A percentile compares a stretch with the other conserved stretches of the same genome.
Evolutionary conservation across 2,329 filamentous ascomycete species (phyloP).

Genomic region (Pseudogymnoascus sp.): DNA sequence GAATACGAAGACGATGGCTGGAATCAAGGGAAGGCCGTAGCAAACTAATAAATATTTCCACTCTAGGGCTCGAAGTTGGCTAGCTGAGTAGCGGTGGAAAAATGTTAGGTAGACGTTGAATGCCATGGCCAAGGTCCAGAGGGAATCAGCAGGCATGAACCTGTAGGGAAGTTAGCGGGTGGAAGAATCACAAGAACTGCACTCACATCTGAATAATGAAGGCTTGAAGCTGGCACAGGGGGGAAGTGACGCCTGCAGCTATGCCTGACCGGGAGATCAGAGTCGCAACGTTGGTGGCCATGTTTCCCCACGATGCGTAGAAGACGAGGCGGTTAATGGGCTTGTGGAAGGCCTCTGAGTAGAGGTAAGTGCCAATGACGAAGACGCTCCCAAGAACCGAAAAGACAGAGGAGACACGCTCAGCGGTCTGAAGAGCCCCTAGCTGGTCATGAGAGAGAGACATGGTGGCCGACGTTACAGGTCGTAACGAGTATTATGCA

Average conservation of each 20-base stretch:
- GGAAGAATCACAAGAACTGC: neutral
- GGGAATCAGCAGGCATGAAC: constrained; percentile 46
- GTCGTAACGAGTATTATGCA: neutral
- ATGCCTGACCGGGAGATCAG: constrained; percentile 43
- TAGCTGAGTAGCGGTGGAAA: constrained; percentile 43
- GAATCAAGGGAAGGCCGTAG: constrained; percentile 48
- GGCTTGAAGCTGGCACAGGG: constrained; percentile 59
- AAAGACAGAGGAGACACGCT: constrained; percentile 36
- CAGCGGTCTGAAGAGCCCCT: neutral
- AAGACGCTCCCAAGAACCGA: constrained; percentile 45
- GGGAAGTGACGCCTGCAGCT: constrained; percentile 13
- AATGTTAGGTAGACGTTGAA: constrained; percentile 54
- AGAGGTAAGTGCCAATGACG: constrained; percentile 43
- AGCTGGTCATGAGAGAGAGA: neutral
- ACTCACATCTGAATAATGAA: constrained; percentile 76
- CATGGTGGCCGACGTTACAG: neutral
- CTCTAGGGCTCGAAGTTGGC: constrained; percentile 42
- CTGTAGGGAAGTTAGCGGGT: constrained; percentile 24
- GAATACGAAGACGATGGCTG: constrained; percentile 46
- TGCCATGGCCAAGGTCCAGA: constrained; percentile 53
- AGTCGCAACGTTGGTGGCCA: constrained; percentile 49
- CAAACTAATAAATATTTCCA: constrained; percentile 44
- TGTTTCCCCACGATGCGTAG: constrained; percentile 51
- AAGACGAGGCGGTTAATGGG: constrained; percentile 53
- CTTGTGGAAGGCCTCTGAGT: constrained; percentile 41